These are phyloP conservation scores for Pestalotiopsis sp. DNA, from an alignment of 2,329 filamentous ascomycete species.

Conservation along the genomic window DNA sequence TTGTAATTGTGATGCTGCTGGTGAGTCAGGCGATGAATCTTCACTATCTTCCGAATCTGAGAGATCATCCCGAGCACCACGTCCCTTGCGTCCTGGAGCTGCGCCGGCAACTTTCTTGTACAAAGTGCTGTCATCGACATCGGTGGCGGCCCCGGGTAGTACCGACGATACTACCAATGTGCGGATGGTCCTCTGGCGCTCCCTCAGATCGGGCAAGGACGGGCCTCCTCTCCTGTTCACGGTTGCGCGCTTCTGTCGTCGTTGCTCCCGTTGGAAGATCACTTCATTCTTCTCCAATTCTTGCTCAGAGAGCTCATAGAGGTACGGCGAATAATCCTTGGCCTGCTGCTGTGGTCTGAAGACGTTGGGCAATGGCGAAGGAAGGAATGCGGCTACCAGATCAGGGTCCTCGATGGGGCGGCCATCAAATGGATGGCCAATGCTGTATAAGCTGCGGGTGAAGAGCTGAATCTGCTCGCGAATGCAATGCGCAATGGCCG, in stretches of 20 bases:
- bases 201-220: slow-evolving; percentile 92
- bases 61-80: slow-evolving; percentile 62
- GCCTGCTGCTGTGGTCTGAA: slow-evolving; percentile 91
- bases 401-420: slow-evolving; percentile 91
- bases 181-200: slow-evolving; percentile 88
- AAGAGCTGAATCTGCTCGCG: slow-evolving; percentile 95
- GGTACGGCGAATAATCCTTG: slow-evolving; percentile 90
- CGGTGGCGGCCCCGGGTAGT: slow-evolving; percentile 80
- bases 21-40: slow-evolving; percentile 85
- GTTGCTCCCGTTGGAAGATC: slow-evolving; percentile 90
- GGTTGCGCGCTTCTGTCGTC: slow-evolving; percentile 84
- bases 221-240: slow-evolving; percentile 93
- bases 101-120: slow-evolving; percentile 75
- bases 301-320: slow-evolving; percentile 91
- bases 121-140: slow-evolving; percentile 81
- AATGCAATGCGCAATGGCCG: slow-evolving; percentile 96
- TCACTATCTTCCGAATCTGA: slow-evolving; percentile 94
- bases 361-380: slow-evolving; percentile 78
- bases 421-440: slow-evolving; percentile 94
- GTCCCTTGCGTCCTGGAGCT: slow-evolving; percentile 58
- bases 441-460: slow-evolving; percentile 88
- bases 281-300: slow-evolving; percentile 90
- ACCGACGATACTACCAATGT: slow-evolving; percentile 92
- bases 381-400: slow-evolving; percentile 81
- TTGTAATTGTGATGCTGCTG: slow-evolving; percentile 71